Evolutionary conservation across 305 asterid genomes (phyloP).

Genomic region (Solanum hybrid): DNA sequence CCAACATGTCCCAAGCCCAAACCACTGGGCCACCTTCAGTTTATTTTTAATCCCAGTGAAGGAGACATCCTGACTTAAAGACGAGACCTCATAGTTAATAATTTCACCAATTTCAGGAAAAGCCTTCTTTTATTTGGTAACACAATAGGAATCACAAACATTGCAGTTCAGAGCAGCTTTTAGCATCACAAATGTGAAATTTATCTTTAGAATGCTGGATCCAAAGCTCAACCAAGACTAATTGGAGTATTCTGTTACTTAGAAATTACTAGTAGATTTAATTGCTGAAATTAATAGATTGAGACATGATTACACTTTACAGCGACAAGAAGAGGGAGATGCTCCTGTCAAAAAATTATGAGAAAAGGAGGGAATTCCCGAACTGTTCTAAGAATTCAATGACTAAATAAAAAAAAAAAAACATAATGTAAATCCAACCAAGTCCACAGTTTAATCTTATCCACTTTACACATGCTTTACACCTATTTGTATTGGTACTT

Average conservation of each 20-base stretch:
- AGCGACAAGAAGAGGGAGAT: background rate
- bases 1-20: too few species aligned
- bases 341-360: background rate
- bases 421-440: too few species aligned
- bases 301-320: background rate
- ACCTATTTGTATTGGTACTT: background rate
- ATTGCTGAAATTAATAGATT: background rate
- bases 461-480: too few species aligned
- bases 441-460: too few species aligned
- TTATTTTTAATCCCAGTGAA: background rate
- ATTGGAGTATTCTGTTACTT: background rate
- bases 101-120: background rate
- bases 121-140: background rate
- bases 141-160: background rate
- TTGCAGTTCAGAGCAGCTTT: background rate
- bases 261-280: background rate
- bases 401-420: too few species aligned
- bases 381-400: too few species aligned
- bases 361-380: background rate
- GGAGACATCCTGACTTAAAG: background rate
- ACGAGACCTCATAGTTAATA: background rate
- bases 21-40: background rate
- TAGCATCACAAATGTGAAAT: background rate
- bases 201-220: background rate
- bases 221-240: background rate